Evolutionary conservation across 2,329 filamentous ascomycete species (phyloP).

Genomic region (Bipolaris bicolor): DNA sequence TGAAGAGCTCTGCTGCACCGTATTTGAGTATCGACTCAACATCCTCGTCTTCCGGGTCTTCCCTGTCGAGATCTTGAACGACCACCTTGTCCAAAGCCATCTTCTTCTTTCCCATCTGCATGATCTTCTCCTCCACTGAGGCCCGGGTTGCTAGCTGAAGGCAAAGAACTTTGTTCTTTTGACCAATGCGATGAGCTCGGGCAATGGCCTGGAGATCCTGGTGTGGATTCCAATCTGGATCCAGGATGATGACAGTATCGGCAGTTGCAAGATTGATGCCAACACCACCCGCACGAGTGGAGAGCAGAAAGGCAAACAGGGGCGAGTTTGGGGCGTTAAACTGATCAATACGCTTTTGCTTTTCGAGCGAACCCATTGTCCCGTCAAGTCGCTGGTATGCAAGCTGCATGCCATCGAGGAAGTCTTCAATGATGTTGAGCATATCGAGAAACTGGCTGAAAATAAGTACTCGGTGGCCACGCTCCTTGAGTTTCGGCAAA

Average conservation of each 20-base stretch:
- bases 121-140: constrained; percentile 92
- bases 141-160: constrained; percentile 92
- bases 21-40: constrained; percentile 87
- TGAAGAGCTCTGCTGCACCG: constrained; percentile 85
- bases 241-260: constrained; percentile 96
- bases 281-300: constrained; percentile 92
- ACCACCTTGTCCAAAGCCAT: constrained; percentile 94
- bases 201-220: constrained; percentile 97
- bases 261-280: constrained; percentile 97
- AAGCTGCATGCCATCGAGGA: constrained; percentile 76
- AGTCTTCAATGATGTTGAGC: constrained; percentile 89
- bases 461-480: constrained; percentile 88
- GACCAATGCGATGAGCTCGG: constrained; percentile 92
- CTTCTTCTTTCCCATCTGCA: constrained; percentile 94
- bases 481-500: constrained; percentile 82
- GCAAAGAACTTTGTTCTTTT: constrained; percentile 93
- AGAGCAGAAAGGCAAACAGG: constrained; percentile 89
- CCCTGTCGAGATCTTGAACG: constrained; percentile 87
- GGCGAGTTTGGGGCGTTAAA: constrained; percentile 86
- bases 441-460: constrained; percentile 95
- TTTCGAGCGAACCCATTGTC: constrained; percentile 78
- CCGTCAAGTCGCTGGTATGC: constrained; percentile 84
- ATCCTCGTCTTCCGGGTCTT: constrained; percentile 79
- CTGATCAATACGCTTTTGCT: constrained; percentile 91
- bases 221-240: constrained; percentile 97